These are phyloP conservation scores for Debaryomyces sp. DNA, from an alignment of 1,139 yeast genomes.

Conservation along the genomic window DNA sequence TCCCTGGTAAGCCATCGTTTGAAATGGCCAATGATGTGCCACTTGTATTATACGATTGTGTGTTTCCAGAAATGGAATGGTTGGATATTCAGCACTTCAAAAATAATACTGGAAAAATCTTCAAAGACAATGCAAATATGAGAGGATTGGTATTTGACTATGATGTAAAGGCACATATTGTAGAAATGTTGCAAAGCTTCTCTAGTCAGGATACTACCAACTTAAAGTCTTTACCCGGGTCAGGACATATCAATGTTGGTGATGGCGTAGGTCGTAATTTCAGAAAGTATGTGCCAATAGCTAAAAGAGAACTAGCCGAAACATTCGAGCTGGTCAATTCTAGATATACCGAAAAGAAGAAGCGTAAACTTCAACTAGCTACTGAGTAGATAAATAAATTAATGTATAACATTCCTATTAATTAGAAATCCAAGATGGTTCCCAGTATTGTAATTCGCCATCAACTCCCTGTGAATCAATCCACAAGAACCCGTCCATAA, in stretches of 20 bases:
- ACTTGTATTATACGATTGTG: constrained; percentile 82
- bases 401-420: constrained; percentile 7
- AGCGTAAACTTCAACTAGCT: constrained; percentile 13
- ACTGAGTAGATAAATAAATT: neutral
- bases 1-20: constrained; percentile 75
- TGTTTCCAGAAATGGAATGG: constrained; percentile 78
- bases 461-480: constrained; percentile 59
- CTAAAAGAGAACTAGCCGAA: constrained; percentile 60
- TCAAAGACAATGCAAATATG: constrained; percentile 29
- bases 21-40: constrained; percentile 96
- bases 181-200: constrained; percentile 30
- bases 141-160: constrained; percentile 35
- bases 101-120: constrained; percentile 20
- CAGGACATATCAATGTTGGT: constrained; percentile 58
- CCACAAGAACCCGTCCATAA: constrained; percentile 82
- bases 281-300: constrained; percentile 59
- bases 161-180: constrained; percentile 38
- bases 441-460: constrained; percentile 66
- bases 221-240: constrained; percentile 19
- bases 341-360: constrained; percentile 56
- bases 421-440: constrained; percentile 44
- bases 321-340: constrained; percentile 68
- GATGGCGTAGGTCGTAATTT: constrained; percentile 69
- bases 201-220: constrained; percentile 23
- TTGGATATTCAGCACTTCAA: constrained; percentile 31